Evolutionary conservation across 177 flowering plant species (phyloP), one percentile per base, ranked within the genome.

Genomic region (Tripterygium wilfordii): DNA sequence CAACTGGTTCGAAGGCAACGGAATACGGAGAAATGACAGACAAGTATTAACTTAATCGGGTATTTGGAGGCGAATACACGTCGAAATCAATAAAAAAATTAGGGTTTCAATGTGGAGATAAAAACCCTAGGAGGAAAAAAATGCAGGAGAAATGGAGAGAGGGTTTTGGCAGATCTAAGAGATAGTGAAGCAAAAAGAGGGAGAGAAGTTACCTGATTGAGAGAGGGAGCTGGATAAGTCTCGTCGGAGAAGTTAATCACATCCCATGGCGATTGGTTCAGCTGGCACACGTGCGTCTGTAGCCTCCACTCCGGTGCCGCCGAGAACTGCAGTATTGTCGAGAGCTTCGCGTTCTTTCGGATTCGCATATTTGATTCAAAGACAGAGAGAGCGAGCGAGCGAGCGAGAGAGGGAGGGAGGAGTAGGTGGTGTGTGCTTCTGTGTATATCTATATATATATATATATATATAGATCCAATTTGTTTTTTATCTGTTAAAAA

Each of bases 261-360:
- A 68, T 85, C 89, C 94, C 94, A 85, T 23, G 83, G 86, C 16
- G 88, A 79, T 51, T 66, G 82, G 61, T 79, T 85, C 27, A 82
- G 75, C 69, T 77, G 67, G 60, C 88, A 79, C 15, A 66, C 57
- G 53, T 43, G 53, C 22, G 65, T 22, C 54, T 36, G 57, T n/a
- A 42, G 21, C n/a, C n/a, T n/a, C n/a, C n/a, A n/a, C n/a, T n/a
- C n/a, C n/a, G n/a, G n/a, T n/a, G n/a, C n/a, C n/a, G n/a, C n/a
- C n/a, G n/a, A n/a, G n/a, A n/a, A n/a, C n/a, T n/a, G n/a, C 20
- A 53, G 10, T 25, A 45, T n/a, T 19, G 56, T 26, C 2, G 66
- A 50, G 40, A 58, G 42, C 54, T 46, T 70, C 20, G 68, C 59
- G 70, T 66, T 67, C 66, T 64, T 66, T 16, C 79, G 57, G 60